Conservation (phyloP, 2,329 filamentous ascomycete species). For the Microdochium nivale region DNA sequence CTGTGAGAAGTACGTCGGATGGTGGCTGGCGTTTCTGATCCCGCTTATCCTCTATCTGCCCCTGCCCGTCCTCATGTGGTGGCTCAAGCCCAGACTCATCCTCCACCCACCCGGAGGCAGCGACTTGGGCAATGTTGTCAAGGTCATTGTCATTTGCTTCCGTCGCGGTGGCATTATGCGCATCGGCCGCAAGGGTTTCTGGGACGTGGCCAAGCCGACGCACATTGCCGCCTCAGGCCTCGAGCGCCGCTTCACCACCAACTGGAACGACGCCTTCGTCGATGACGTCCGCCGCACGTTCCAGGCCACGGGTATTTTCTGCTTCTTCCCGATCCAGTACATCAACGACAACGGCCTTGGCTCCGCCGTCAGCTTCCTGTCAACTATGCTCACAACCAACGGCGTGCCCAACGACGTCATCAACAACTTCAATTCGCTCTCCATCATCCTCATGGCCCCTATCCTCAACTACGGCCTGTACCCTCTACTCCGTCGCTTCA, state of each 20-base stretch:
- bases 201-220: constrained; percentile 46
- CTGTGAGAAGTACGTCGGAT: background rate
- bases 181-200: constrained; percentile 39
- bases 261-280: constrained; percentile 54
- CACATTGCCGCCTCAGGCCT: constrained; percentile 26
- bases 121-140: constrained; percentile 33
- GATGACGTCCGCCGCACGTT: constrained; percentile 49
- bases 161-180: constrained; percentile 33
- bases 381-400: constrained; percentile 29
- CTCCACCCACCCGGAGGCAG: constrained; percentile 35
- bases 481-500: background rate
- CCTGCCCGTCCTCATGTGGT: constrained; percentile 31
- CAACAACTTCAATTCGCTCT: constrained; percentile 32
- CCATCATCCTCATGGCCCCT: constrained; percentile 22
- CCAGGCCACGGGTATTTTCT: constrained; percentile 43
- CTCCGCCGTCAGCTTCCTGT: constrained; percentile 29
- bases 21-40: constrained; percentile 19
- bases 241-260: constrained; percentile 26
- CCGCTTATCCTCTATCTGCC: constrained; percentile 34
- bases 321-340: constrained; percentile 25
- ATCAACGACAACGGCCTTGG: constrained; percentile 30
- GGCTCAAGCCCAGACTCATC: constrained; percentile 30
- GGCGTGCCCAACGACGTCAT: constrained; percentile 34
- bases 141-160: constrained; percentile 28
- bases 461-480: background rate